Base-by-base conservation (phyloP, 2,329 filamentous ascomycete genomes). In the Neofusicoccum sp. region DNA sequence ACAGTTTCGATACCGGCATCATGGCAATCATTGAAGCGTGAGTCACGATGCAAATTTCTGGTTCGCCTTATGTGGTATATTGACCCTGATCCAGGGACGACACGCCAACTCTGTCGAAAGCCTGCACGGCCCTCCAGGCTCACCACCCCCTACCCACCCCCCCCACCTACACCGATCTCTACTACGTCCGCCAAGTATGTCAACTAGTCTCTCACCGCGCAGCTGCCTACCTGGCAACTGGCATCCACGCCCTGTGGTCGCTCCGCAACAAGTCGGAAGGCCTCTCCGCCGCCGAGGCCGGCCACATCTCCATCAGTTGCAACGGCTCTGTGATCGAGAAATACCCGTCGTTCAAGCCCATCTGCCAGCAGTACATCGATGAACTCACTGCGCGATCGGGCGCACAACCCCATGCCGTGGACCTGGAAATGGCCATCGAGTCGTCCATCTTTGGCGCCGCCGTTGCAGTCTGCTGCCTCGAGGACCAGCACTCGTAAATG, bases 311-410 rank as follows among this genome's bases (percentile, higher is more conserved):
- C 44, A 79, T 94, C n/a, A 89, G 89, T 3, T 93, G 89, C 76
- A 93, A 92, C 71, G 91, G 91, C 48, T 90, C 88, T 33, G 89
- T 94, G 56, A 87, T 93, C 58, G 90, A 93, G 76, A 88, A 89
- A 69, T 94, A 93, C 71, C 90, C 91, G 0, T 79, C 80, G 6
- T 94, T 92, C 74, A 79, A 84, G 28, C 76, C 75, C 36, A 81
- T 78, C 45, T 88, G 87, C 70, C 90, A 93, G 73, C 72, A 72
- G 5, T 87, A 87, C 68, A 77, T 93, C 50, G 81, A 92, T 69
- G 78, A 81, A 43, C 78, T 93, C 7, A 82, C 69, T 54, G 76
- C 67, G 63, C 72, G 70, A 69, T 79, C 72, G 56, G 78, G 73
- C 65, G 80, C 68, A 50, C 48, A 54, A 8, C 68, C 69, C 66